Base-by-base conservation (phyloP, 1,284 basidiomycete species). In the Papiliotrema flavescens region DNA sequence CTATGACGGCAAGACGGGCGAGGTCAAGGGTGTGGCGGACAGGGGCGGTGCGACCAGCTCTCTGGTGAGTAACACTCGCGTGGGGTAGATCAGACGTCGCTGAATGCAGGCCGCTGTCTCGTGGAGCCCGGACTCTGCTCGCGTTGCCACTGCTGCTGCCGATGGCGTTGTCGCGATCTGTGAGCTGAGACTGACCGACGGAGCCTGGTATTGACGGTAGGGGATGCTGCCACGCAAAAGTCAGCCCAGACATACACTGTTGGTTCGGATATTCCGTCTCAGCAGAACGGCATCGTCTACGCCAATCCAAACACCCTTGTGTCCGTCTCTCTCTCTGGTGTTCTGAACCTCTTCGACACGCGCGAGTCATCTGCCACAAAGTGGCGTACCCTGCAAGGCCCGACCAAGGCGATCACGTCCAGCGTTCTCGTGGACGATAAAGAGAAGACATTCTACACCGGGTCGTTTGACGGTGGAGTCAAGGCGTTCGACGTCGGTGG, bases 271-370 rank as follows among this genome's bases (percentile, higher is more conserved):
- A 76, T 92, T 28, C 76, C 80, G 42, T 76, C 74, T 61, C 91
- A 95, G 69, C 95, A 98, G 79, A 85, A 94, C 47, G 95, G 95
- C 37, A 89, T 89, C 62, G 84, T 85, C 17, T 96, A 88, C 84
- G 87, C 83, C 57, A 83, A 82, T 44, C 81, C 84, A 40, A 81
- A 82, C 47, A 83, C 84, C 52, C 83, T 97, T 53, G 86, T 93
- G 35, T 94, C 92, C 3, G 79, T 98, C 39, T 91, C 90, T 2
- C 79, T 96, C 64, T 84, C 84, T 0, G 94, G 95, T 17, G 83
- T 85, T 52, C 80, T 99, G 51, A 92, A 89, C 67, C 71, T 96
- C 19, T 86, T 95, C 70, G 94, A 97, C 73, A 83, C 84, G 19
- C 81, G 90, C 39, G 80, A 80, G 13, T 79, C 83, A 47, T 84